Base-by-base conservation (phyloP, 2,329 filamentous ascomycete genomes). In the Leptodontidium sp. region DNA sequence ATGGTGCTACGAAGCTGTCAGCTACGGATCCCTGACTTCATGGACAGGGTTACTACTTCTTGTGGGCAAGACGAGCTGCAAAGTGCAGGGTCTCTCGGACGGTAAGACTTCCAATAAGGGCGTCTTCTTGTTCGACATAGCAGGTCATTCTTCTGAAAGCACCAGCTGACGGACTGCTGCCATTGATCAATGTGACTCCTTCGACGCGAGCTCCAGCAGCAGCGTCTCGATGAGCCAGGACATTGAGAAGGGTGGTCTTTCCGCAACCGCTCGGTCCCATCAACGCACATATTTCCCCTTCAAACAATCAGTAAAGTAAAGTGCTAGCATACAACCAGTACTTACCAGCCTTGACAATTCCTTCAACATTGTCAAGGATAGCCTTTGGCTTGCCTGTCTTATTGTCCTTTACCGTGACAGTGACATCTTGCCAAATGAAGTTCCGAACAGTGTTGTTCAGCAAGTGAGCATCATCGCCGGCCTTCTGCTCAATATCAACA, bases 71-170 rank as follows among this genome's bases (percentile, higher is more conserved):
- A 35, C 90, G 86, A 0, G 93, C 91, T 0, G 92, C 91, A 78
- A 97, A 97, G 71, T 89, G 82, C 69, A 97, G 81, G 0, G 93
- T 97, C 82, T 97, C 93, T 35, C 86, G 84, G 9, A 95, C 92
- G 0, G 93, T 97, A 72, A 97, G 82, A 0, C 91, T 91, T 4
- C 93, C 93, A 62, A 95, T 91, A 14, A 97, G 84, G 0, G 92
- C 90, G 82, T 97, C 93, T 72, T 97, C 93, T 79, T 97, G 93
- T 81, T 97, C 93, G 26, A 97, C 93, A 76, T 94, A 97, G 58
- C 88, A 88, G 65, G 87, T 91, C 61, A 95, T 84, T 59, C 87
- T 84, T 21, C 88, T 87, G 73, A 95, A 91, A 0, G 82, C 82
- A 8, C 82, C 78, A 8, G 83, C 79, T 0, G 88, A 84, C 3